Base-by-base conservation (phyloP, 78 protist genomes). In the Bodo saltans region DNA sequence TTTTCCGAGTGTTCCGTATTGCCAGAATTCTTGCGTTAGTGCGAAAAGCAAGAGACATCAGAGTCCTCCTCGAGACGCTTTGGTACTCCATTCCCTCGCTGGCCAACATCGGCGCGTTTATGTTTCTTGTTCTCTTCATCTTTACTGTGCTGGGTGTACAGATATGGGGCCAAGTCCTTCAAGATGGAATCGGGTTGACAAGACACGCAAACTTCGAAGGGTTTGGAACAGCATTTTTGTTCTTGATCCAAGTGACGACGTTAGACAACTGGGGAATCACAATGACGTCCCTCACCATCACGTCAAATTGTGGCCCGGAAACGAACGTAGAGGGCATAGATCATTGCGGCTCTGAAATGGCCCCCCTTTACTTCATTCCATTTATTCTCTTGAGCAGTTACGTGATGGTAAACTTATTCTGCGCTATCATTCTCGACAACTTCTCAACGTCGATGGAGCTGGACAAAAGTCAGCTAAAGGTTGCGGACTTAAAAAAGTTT, bases 391-490 rank as follows among this genome's bases (percentile, higher is more conserved):
- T 85, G n/a, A 52, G 37, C 0, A 38, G 0, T n/a, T 25, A 28
- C 38, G 38, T 87, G n/a, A 1, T 87, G 38, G 32, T 87, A 33
- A 87, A 87, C 47, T 17, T 87, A 29, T 73, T 72, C 53, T 28
- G 79, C 40, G 89, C 89, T 35, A 40, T 87, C 73, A 80, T 87
- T 29, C 38, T 87, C 34, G 89, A 87, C 3, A 79, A 87, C 79
- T 79, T 86, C 27, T 41, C 25, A 52, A 79, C 74, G 23, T 33
- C 72, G 29, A 26, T 68, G 42, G 4, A 60, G 41, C 27, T 68
- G 37, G 84, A 79, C 30, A 3, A 47, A 28, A 35, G 34, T 37
- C 21, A 52, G 68, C 11, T 79, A 4, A 33, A 27, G 23, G 34
- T 68, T 32, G 67, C 3, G n/a, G 84, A 79, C 38, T 12, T 79